phyloP scores from a whole-genome alignment of 1,139 yeast genomes.

The Nakaseomyces nivariensis region DNA sequence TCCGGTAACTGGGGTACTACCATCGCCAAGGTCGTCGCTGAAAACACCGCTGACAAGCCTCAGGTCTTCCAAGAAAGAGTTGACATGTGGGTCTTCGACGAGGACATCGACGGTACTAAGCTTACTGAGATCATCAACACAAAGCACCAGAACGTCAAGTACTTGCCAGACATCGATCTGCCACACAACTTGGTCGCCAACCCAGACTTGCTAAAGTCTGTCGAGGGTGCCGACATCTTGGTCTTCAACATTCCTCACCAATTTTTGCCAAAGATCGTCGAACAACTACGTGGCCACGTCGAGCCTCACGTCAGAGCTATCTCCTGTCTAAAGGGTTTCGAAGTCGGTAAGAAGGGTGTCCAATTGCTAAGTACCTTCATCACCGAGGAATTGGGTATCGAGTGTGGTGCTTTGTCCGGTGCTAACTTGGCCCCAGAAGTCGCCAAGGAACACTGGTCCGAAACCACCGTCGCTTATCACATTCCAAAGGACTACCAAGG shows the following conservation, averaged over 20 bases:
- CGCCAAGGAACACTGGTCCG: conserved; percentile 86
- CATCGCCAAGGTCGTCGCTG: conserved; percentile 85
- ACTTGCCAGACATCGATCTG: conserved; percentile 68
- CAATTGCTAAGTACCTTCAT: conserved; percentile 66
- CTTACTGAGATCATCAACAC: conserved; percentile 80
- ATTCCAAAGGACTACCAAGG: conserved; percentile 59
- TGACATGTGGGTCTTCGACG: conserved; percentile 93
- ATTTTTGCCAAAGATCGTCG: conserved; percentile 63
- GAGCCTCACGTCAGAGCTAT: conserved; percentile 65
- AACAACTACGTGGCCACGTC: conserved; percentile 66
- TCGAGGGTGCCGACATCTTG: conserved; percentile 64
- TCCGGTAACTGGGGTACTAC: conserved; percentile 93
- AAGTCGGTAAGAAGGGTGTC: conserved; percentile 70
- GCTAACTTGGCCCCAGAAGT: conserved; percentile 94
- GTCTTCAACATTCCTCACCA: conserved; percentile 93
- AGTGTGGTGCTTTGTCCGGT: conserved; percentile 90
- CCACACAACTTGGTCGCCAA: conserved; percentile 75
- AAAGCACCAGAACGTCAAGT: conserved; percentile 79
- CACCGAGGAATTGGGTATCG: conserved; percentile 63
- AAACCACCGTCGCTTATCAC: conserved; percentile 87
- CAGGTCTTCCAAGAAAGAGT: conserved; percentile 58
- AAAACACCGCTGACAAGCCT: conserved; percentile 62
- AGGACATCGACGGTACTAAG: conserved; percentile 54
- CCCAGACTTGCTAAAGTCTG: conserved; percentile 68
- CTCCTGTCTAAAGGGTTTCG: conserved; percentile 87